Evolutionary conservation across 768 basidiomycete species (phyloP), one percentile per base, ranked within the genome.

Genomic region (Phallus indusiatus): DNA sequence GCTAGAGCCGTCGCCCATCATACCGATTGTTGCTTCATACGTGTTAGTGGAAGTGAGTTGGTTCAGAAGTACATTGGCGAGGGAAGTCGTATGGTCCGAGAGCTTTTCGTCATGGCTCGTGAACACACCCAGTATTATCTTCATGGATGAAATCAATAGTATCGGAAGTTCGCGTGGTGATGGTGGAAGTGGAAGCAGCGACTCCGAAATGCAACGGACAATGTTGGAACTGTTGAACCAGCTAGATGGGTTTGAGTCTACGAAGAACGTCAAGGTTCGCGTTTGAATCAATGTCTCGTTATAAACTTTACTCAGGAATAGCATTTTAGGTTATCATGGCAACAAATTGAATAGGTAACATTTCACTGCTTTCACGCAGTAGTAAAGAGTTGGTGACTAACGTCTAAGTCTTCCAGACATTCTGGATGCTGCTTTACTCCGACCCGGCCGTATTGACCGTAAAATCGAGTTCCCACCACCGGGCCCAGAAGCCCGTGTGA

Each of bases 401-500:
- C n/a, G n/a, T n/a, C n/a, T n/a, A 14, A n/a, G n/a, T 6, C 36
- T 56, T 37, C 16, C 62, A 89, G 94, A 98, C 72, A 96, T 97
- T 63, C 81, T 98, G 62, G 94, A 98, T 71, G 84, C 90, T 55
- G 94, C 95, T 0, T 78, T 98, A 22, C 79, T 97, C 17, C 84
- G 94, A 51, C 93, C 94, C 4, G 94, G 94, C 35, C 91, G 94
- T 67, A 96, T 98, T 65, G 94, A 98, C 72, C 76, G 88, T 47
- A 97, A 97, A 76, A 99, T 99, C 64, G 95, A 99, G 72, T 97
- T 99, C 76, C 95, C 95, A 16, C 95, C 96, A 33, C 95, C 95
- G 28, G 93, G 92, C 1, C 95, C 94, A 0, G 94, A 97, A 70
- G 94, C 94, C 2, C 87, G 94, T 68, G 89, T 96, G 24, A 88